These are phyloP conservation scores for Arabidopsis thaliana DNA, from an alignment of 345 rosid genomes.

Conservation along the genomic window DNA sequence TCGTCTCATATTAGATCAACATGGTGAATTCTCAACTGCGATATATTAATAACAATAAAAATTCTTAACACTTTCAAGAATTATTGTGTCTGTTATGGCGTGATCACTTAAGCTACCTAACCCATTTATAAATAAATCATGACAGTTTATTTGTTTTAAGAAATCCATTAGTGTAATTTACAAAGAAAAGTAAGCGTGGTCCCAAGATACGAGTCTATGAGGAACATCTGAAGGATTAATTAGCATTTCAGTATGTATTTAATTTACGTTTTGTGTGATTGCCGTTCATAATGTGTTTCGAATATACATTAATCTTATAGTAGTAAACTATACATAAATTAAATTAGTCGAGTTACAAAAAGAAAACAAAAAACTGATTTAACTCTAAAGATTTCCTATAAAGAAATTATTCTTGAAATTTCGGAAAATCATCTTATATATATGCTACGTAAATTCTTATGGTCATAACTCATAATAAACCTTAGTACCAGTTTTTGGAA, in stretches of 20 bases:
- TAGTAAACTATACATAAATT: background rate
- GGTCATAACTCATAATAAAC: background rate
- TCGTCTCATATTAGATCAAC: background rate
- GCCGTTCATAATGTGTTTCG: slow-evolving; percentile 1
- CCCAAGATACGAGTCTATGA: slow-evolving; percentile 24
- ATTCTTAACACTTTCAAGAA: slow-evolving; percentile 19
- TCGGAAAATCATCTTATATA: too few relatives aligned
- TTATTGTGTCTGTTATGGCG: slow-evolving; percentile 44
- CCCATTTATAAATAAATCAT: slow-evolving; percentile 33
- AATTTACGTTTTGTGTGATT: background rate
- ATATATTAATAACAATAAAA: background rate
- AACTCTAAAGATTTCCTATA: too few relatives aligned
- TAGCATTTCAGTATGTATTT: slow-evolving; percentile 14
- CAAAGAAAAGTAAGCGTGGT: slow-evolving; percentile 16
- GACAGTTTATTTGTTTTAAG: slow-evolving; percentile 4
- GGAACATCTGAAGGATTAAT: slow-evolving; percentile 2
- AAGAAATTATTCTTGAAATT: too few relatives aligned
- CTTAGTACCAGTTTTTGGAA: background rate
- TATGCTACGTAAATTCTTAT: too few relatives aligned
- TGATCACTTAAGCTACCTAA: slow-evolving; percentile 45
- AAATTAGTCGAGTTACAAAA: too few relatives aligned
- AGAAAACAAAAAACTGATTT: too few relatives aligned
- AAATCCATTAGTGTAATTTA: slow-evolving; percentile 17
- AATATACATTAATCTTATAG: background rate
- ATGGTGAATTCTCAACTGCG: background rate